Evolutionary conservation across 1,284 basidiomycete genomes (phyloP).

Genomic region (Marasmius fiardii): DNA sequence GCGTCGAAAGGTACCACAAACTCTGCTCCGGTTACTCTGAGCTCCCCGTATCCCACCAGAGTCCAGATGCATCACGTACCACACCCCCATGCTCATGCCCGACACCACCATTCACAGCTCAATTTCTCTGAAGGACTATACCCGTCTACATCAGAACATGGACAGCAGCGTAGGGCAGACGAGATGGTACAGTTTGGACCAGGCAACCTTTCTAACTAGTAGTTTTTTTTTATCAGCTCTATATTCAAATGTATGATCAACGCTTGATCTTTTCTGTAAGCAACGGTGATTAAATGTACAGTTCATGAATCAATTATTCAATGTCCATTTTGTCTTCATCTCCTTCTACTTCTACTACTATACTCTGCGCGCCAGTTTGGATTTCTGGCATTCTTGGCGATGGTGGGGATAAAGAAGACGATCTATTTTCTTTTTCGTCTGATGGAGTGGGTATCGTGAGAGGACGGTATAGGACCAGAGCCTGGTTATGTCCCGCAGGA

Average conservation of each 20-base stretch:
- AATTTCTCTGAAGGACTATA: constrained; percentile 46
- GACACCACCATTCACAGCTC: constrained; percentile 53
- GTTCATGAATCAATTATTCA: not conserved
- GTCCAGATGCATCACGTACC: constrained; percentile 69
- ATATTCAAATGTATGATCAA: constrained; percentile 14
- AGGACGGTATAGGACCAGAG: constrained; percentile 58
- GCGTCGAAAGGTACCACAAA: constrained; percentile 24
- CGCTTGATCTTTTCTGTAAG: constrained; percentile 7
- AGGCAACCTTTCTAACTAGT: constrained; percentile 29
- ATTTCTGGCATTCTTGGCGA: too few relatives aligned
- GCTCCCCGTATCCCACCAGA: constrained; percentile 45
- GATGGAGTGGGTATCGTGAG: constrained; percentile 21
- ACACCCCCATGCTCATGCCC: constrained; percentile 70
- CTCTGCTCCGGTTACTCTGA: constrained; percentile 41
- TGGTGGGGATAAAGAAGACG: too few relatives aligned
- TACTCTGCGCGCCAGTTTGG: too few relatives aligned
- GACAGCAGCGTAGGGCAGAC: constrained; percentile 40
- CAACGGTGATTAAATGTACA: constrained; percentile 1
- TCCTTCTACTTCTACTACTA: too few relatives aligned
- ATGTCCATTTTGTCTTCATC: too few relatives aligned
- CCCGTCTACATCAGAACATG: constrained; percentile 24
- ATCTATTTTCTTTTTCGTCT: too few relatives aligned
- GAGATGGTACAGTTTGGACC: constrained; percentile 46
- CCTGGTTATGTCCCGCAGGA: constrained; percentile 33
- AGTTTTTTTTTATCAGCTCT: constrained; percentile 11